Percentiles rank a stretch among this genome's conserved stretches.
Conservation (phyloP, 176 grass and related monocot genomes). For the Triticum turgidum region DNA sequence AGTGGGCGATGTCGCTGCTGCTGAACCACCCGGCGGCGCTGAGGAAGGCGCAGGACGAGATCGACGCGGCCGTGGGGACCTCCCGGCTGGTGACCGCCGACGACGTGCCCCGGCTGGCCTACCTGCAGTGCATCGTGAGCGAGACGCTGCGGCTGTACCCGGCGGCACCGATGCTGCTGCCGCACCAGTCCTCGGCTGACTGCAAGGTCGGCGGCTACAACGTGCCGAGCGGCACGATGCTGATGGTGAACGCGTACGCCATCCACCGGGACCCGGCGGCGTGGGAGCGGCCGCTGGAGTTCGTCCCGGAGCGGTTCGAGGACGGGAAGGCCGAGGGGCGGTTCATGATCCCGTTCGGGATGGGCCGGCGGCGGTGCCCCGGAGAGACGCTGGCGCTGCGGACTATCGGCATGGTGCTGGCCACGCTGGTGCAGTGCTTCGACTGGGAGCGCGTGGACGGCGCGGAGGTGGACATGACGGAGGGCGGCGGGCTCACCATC, state of each 20-base stretch:
- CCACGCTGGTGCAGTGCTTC: slow-evolving; percentile 65
- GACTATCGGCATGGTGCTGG: slow-evolving; percentile 36
- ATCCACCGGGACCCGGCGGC: slow-evolving; percentile 50
- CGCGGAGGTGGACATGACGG: slow-evolving; percentile 51
- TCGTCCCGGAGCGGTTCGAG: slow-evolving; percentile 63
- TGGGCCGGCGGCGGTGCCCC: slow-evolving; percentile 62
- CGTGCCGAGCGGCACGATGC: slow-evolving; percentile 45
- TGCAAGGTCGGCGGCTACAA: slow-evolving; percentile 67
- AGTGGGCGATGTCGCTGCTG: slow-evolving; percentile 71
- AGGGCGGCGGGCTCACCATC: slow-evolving; percentile 35
- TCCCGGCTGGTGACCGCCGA: slow-evolving; percentile 36
- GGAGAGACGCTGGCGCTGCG: slow-evolving; percentile 60
- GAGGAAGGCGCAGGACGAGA: slow-evolving; percentile 50
- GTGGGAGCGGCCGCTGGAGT: slow-evolving; percentile 44
- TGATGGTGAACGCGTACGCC: slow-evolving; percentile 63
- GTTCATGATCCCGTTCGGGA: slow-evolving; percentile 61
- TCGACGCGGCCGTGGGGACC: slow-evolving; percentile 35
- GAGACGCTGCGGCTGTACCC: slow-evolving; percentile 74
- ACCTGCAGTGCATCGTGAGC: slow-evolving; percentile 55
- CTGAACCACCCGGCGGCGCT: slow-evolving; percentile 58
- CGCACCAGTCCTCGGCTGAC: slow-evolving; percentile 49
- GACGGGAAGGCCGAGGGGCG: slow-evolving; percentile 5
- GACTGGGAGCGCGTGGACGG: slow-evolving; percentile 47
- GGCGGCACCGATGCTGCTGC: slow-evolving; percentile 46
- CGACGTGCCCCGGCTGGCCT: slow-evolving; percentile 48